These are phyloP conservation scores for Dryas drummondii DNA, from an alignment of 306 rosid species.

Conservation along the genomic window DNA sequence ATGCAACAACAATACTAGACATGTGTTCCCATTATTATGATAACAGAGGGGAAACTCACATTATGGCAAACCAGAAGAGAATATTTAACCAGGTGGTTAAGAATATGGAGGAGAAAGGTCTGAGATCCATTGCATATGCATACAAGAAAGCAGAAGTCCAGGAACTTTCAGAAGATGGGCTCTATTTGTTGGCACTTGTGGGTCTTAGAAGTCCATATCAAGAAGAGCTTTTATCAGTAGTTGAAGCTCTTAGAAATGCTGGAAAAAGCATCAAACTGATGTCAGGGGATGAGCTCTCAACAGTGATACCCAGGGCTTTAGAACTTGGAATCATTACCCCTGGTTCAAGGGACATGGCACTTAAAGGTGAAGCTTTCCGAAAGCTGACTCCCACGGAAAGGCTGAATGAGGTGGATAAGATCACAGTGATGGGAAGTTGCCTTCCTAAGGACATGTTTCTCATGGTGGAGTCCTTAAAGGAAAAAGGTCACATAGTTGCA, in stretches of 20 bases:
- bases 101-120: constrained; percentile 45
- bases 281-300: constrained; percentile 51
- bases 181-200: constrained; percentile 47
- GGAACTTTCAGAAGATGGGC: constrained; percentile 39
- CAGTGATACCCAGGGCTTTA: constrained; percentile 34
- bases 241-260: constrained; percentile 25
- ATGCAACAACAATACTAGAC: constrained; percentile 47
- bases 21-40: constrained; percentile 56
- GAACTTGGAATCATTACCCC: constrained; percentile 36
- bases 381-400: constrained; percentile 21
- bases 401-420: constrained; percentile 18
- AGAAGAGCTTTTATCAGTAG: constrained; percentile 20
- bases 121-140: constrained; percentile 61
- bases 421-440: constrained; percentile 44
- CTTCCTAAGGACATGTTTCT: constrained; percentile 41
- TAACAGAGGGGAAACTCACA: constrained; percentile 32
- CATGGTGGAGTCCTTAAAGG: constrained; percentile 35
- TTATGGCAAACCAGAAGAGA: constrained; percentile 31
- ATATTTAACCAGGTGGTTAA: constrained; percentile 24
- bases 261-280: constrained; percentile 43
- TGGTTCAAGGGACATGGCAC: not conserved
- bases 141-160: constrained; percentile 24
- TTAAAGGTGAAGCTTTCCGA: constrained; percentile 35
- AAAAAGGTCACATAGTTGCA: constrained; percentile 49
- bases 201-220: constrained; percentile 39